These are phyloP conservation scores for Solanum hybrid DNA, from an alignment of 305 asterid species.

Conservation along the genomic window DNA sequence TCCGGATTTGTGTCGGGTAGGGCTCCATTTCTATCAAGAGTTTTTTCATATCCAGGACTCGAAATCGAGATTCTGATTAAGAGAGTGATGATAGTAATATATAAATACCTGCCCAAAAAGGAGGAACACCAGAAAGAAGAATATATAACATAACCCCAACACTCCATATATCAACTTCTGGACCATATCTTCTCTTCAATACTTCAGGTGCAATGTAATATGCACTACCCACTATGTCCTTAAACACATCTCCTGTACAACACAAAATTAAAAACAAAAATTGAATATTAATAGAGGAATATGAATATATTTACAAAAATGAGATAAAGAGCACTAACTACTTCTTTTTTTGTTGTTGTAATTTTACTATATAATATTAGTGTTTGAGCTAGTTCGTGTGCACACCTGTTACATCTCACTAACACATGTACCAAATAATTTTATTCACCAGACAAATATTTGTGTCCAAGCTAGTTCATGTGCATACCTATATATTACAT, in stretches of 20 bases:
- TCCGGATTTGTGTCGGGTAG: background rate
- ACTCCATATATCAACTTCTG: conserved; percentile 81
- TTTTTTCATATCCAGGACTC: background rate
- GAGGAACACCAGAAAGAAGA: conserved; percentile 79
- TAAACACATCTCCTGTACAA: conserved; percentile 50
- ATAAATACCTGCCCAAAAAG: conserved; percentile 67
- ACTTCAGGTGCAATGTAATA: conserved; percentile 82
- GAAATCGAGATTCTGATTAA: background rate
- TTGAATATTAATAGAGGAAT: background rate
- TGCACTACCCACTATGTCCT: conserved; percentile 79
- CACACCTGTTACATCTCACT: background rate
- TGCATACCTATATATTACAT: background rate
- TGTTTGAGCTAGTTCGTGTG: background rate
- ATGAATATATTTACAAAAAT: background rate
- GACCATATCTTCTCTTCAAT: conserved; percentile 61
- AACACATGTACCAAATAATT: background rate
- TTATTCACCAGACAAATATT: background rate
- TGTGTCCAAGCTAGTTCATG: background rate
- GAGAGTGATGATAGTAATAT: background rate
- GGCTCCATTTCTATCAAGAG: accelerated
- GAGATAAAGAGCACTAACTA: background rate
- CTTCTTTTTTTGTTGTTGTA: background rate
- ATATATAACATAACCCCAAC: conserved; percentile 75
- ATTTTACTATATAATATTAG: background rate
- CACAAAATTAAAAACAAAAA: background rate